Evolutionary conservation across 2,329 filamentous ascomycete species (phyloP).

Genomic region (Fusarium agapanthi): DNA sequence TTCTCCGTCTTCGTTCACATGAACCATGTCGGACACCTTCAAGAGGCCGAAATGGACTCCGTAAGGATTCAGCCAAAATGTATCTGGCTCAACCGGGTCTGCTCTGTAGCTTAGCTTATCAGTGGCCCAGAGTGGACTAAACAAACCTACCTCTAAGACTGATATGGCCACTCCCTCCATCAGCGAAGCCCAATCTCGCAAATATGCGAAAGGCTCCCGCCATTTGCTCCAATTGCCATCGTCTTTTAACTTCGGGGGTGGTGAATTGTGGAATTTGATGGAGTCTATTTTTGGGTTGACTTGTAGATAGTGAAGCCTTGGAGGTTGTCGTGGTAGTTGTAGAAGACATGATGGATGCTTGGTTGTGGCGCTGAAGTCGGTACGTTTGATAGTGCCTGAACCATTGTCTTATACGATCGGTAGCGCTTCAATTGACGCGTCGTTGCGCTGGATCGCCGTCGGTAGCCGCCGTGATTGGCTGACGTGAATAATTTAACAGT

Average conservation of each 20-base stretch:
- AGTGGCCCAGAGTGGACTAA: rapidly evolving
- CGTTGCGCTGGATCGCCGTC: not conserved
- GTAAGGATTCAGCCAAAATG: not conserved
- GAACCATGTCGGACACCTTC: not conserved
- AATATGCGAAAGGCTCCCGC: not conserved
- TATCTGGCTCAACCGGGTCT: not conserved
- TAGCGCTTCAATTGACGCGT: not conserved
- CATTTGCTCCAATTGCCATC: not conserved
- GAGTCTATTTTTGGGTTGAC: not conserved
- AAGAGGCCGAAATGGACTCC: not conserved
- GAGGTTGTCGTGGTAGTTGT: not conserved
- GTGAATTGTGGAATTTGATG: conserved; percentile 17
- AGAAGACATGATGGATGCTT: not conserved
- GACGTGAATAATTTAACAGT: not conserved
- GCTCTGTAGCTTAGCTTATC: not conserved
- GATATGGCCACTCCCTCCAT: not conserved
- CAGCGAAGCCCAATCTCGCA: not conserved
- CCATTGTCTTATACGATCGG: not conserved
- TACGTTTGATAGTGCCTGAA: not conserved
- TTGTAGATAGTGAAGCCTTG: not conserved
- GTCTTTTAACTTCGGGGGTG: not conserved
- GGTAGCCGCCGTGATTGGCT: conserved; percentile 21
- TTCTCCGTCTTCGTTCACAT: not conserved
- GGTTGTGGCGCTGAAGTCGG: not conserved
- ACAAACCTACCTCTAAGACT: not conserved